These are phyloP conservation scores for Cyberlindnera suaveolens DNA, from an alignment of 805 yeast species.

Conservation along the genomic window DNA sequence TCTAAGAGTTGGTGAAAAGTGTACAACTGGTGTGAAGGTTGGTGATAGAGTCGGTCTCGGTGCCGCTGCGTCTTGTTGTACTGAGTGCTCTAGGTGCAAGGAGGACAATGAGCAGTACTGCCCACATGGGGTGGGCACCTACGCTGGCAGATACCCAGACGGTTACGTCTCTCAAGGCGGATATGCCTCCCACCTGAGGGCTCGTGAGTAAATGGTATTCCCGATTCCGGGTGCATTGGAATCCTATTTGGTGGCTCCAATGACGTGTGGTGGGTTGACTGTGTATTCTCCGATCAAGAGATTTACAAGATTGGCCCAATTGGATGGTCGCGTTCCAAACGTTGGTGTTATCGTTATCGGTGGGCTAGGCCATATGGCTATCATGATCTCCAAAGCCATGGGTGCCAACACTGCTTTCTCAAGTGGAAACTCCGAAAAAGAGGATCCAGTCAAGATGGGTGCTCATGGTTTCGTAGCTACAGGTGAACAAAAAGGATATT, in stretches of 20 bases:
- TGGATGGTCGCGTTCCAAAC: slow-evolving; percentile 24
- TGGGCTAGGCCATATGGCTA: slow-evolving; percentile 52
- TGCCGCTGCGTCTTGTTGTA: slow-evolving; percentile 59
- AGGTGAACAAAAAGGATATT: slow-evolving; percentile 40
- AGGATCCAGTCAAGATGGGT: slow-evolving; percentile 44
- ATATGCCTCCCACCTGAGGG: slow-evolving; percentile 57
- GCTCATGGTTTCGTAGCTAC: slow-evolving; percentile 52
- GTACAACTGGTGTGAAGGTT: slow-evolving; percentile 42
- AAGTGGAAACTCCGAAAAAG: slow-evolving; percentile 41
- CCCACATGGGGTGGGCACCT: slow-evolving; percentile 41
- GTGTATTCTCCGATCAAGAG: slow-evolving; percentile 61
- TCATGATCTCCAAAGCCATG: slow-evolving; percentile 50
- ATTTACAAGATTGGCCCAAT: slow-evolving; percentile 19
- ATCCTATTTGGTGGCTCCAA: slow-evolving; percentile 57
- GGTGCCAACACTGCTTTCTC: slow-evolving; percentile 56
- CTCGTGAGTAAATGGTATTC: slow-evolving; percentile 57
- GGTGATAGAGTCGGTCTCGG: slow-evolving; percentile 84
- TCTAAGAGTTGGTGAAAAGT: slow-evolving; percentile 51
- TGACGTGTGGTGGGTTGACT: slow-evolving; percentile 75
- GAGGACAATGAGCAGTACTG: slow-evolving; percentile 54
- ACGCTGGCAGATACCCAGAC: slow-evolving; percentile 38
- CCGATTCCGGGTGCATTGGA: slow-evolving; percentile 52
- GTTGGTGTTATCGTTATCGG: slow-evolving; percentile 54
- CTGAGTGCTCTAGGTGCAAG: slow-evolving; percentile 54
- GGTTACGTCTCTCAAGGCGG: slow-evolving; percentile 59